These are phyloP conservation scores for Camellia sinensis DNA, from an alignment of 148 eudicot genomes.

Conservation along the genomic window DNA sequence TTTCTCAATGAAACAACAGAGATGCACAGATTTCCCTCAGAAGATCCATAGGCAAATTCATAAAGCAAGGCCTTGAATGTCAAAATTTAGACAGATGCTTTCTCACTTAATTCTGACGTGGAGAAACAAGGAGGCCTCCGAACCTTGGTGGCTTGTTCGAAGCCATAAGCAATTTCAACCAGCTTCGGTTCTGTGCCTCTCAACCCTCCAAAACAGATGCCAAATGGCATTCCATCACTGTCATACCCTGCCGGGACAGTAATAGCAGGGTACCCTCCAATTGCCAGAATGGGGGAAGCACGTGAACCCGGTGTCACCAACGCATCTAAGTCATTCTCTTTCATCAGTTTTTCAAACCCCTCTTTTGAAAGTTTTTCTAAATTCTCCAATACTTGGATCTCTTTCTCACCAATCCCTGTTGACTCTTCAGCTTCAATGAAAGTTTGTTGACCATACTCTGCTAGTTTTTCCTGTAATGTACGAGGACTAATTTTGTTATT, in stretches of 20 bases:
- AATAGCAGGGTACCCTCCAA: slow-evolving; percentile 50
- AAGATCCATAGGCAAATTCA: no score
- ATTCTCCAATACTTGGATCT: slow-evolving; percentile 13
- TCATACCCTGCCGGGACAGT: slow-evolving; percentile 42
- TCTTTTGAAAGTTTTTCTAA: slow-evolving; percentile 10
- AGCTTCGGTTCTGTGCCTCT: slow-evolving; percentile 33
- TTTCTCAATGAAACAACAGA: no score
- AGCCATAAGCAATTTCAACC: slow-evolving; percentile 44
- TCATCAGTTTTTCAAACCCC: slow-evolving; percentile 42
- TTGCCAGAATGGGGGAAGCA: slow-evolving; percentile 30
- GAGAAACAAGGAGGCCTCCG: slow-evolving; percentile 32
- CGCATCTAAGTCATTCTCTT: slow-evolving; percentile 30
- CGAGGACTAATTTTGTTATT: not conserved
- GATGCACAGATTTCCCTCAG: no score
- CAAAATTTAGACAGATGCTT: not conserved
- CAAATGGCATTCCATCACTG: slow-evolving; percentile 33
- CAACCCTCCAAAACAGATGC: slow-evolving; percentile 41
- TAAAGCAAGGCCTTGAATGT: no score
- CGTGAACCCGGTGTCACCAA: slow-evolving; percentile 26
- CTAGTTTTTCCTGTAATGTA: slow-evolving; percentile 25
- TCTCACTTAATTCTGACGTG: not conserved
- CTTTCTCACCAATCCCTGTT: slow-evolving; percentile 36
- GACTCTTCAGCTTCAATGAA: slow-evolving; percentile 27
- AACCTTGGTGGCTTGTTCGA: slow-evolving; percentile 43
- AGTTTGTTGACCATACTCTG: slow-evolving; percentile 27